phyloP scores from a whole-genome alignment of 2,329 filamentous ascomycete species.

The Didymella arachidicola region DNA sequence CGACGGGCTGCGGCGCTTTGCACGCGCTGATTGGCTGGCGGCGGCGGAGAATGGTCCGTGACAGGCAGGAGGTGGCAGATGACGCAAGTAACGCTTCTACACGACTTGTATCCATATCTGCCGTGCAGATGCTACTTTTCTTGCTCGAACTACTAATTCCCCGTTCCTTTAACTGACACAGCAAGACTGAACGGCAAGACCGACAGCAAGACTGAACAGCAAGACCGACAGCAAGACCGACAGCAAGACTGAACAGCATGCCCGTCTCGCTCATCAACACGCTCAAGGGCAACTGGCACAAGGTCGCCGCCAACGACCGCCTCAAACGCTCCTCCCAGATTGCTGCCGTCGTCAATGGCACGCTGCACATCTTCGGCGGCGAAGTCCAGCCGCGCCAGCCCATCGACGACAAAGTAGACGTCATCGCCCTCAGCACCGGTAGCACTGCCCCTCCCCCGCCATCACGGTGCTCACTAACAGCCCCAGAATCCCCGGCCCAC shows the following conservation, averaged over 20 bases:
- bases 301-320: conserved; percentile 43
- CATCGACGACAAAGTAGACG: conserved; percentile 75
- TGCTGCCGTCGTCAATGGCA: conserved; percentile 65
- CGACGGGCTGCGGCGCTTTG: conserved; percentile 9
- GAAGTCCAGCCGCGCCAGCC: conserved; percentile 72
- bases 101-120: neutral
- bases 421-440: conserved; percentile 60
- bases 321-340: conserved; percentile 79
- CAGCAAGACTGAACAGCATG: too few species aligned
- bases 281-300: conserved; percentile 49
- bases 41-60: conserved; percentile 18
- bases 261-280: conserved; percentile 37
- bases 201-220: neutral
- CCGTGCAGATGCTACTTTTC: neutral
- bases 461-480: conserved; percentile 33
- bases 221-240: neutral
- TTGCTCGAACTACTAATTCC: too few species aligned
- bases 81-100: neutral
- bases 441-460: conserved; percentile 19
- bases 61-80: conserved; percentile 7
- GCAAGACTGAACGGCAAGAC: conserved; percentile 1
- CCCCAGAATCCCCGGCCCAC: conserved; percentile 54
- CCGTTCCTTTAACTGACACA: neutral
- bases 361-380: conserved; percentile 79
- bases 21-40: neutral